phyloP scores from a whole-genome alignment of 1,284 basidiomycete species.

The Entoloma clypeatum region DNA sequence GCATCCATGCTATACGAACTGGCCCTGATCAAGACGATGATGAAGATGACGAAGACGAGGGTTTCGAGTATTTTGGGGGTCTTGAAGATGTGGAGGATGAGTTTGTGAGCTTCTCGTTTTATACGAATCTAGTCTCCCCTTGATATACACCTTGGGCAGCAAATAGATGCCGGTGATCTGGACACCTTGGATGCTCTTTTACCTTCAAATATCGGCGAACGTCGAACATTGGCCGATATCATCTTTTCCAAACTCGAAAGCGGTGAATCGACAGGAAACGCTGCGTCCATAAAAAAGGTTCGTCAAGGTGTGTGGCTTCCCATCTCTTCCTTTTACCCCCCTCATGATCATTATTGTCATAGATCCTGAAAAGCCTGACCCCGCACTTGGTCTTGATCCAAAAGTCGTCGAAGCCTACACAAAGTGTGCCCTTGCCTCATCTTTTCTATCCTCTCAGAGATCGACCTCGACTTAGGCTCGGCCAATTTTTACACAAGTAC shows the following conservation, averaged over 20 bases:
- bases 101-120: constrained; percentile 44
- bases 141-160: constrained; percentile 42
- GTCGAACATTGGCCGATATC: constrained; percentile 89
- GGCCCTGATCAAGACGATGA: constrained; percentile 46
- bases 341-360: constrained; percentile 4
- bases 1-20: constrained; percentile 33
- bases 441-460: constrained; percentile 2
- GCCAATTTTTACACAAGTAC: constrained; percentile 84
- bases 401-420: constrained; percentile 94
- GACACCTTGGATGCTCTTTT: constrained; percentile 79
- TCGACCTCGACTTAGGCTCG: constrained; percentile 71
- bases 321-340: constrained; percentile 5
- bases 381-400: constrained; percentile 92
- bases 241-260: constrained; percentile 90
- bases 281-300: constrained; percentile 53
- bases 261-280: constrained; percentile 45
- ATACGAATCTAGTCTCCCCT: constrained; percentile 1
- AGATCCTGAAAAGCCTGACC: constrained; percentile 74
- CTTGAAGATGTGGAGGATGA: constrained; percentile 50
- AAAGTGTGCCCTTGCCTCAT: constrained; percentile 55
- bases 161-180: constrained; percentile 87
- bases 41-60: constrained; percentile 50
- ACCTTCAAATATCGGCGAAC: constrained; percentile 66
- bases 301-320: constrained; percentile 40
- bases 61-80: constrained; percentile 40